phyloP scores from a whole-genome alignment of 257 asterid genomes.

The Solanum rostratum region DNA sequence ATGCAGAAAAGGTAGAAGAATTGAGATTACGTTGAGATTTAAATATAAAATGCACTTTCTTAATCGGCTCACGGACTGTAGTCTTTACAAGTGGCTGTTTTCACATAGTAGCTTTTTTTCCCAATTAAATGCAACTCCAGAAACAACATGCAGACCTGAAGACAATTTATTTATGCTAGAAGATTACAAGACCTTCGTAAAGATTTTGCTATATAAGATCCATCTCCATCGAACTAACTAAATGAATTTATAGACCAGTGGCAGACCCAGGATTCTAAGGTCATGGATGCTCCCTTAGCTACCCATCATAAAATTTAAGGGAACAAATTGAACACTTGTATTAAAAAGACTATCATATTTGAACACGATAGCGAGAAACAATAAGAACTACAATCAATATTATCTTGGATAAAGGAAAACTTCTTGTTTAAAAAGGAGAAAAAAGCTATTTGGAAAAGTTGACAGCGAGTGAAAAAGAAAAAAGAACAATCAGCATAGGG shows the following conservation, averaged over 20 bases:
- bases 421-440: no score
- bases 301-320: no score
- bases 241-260: background rate
- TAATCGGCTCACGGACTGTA: background rate
- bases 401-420: no score
- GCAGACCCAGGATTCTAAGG: no score
- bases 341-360: no score
- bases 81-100: background rate
- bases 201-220: background rate
- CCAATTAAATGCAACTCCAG: background rate
- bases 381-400: no score
- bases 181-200: background rate
- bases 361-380: no score
- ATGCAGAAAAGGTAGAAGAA: background rate
- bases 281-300: no score
- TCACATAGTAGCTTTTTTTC: background rate
- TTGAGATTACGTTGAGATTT: background rate
- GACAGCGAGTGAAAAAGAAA: no score
- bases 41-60: background rate
- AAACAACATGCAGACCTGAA: background rate
- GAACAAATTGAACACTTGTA: no score
- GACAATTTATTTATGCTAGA: background rate
- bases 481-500: no score
- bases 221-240: background rate
- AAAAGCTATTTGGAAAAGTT: no score